Base-by-base conservation (phyloP, 495 filamentous ascomycete genomes). In the Aspergillus egyptiacus region DNA sequence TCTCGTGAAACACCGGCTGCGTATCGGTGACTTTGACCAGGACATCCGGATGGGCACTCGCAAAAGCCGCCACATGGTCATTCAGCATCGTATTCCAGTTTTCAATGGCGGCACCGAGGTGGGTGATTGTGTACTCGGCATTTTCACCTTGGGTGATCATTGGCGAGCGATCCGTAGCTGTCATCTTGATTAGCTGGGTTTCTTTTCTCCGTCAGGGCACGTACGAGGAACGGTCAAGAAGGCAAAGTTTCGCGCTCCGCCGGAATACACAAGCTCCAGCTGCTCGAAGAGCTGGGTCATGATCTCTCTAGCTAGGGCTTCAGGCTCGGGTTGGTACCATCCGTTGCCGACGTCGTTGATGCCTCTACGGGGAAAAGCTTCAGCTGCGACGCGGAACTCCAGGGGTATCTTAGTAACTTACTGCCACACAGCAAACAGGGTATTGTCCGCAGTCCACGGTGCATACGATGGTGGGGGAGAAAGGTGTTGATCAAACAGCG, bases 271-370 rank as follows among this genome's bases (percentile, higher is more conserved):
- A 4, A 46, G 49, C 24, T 51, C 41, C n/a, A 46, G 24, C 18
- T 51, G 39, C 17, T 51, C 18, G 34, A 51, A 51, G n/a, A 28
- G 39, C 40, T 51, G 40, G n/a, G 31, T 13, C 22, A 51, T 28
- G 42, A 51, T 39, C 32, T 51, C 40, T 5, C 7, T n/a, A n/a
- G 24, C 32, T 1, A 51, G 32, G 17, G 40, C 25, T 8, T 44
- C 31, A 0, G 49, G 33, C 33, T 46, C 23, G 10, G 49, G 27
- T 15, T 45, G 49, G 23, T 39, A 51, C 49, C 49, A 51, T 11
- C 33, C 30, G 5, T 34, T 34, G 6, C 32, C 49, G 6, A 46
- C 49, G 32, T 51, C 49, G n/a, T 51, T 46, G 15, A 51, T 41
- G 7, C 49, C 49, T 28, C 49, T 51, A 3, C 18, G 2, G 2